phyloP scores from a whole-genome alignment of 106 monocot species.

The Phalaenopsis equestris region DNA sequence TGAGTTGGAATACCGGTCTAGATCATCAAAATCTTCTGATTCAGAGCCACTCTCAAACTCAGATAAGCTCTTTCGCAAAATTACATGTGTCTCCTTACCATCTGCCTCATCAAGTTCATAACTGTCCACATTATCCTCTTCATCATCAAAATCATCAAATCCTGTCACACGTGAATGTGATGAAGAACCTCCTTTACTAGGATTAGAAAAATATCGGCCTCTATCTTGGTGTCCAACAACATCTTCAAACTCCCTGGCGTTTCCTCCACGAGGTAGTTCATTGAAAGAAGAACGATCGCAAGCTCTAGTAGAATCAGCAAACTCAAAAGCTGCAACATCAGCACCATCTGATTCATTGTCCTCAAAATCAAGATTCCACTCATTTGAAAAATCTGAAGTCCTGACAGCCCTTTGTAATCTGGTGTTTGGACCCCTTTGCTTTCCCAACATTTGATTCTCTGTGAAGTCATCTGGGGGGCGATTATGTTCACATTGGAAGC shows the following conservation, averaged over 20 bases:
- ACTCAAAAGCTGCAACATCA: constrained; percentile 98
- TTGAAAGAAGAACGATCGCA: constrained; percentile 15
- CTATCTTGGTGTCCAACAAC: constrained; percentile 15
- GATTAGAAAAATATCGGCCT: constrained; percentile 23
- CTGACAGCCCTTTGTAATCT: constrained; percentile 24
- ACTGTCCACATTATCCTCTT: constrained; percentile 73
- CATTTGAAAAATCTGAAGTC: constrained; percentile 50
- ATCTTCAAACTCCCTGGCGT: constrained; percentile 15
- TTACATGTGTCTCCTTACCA: constrained; percentile 11
- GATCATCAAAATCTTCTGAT: constrained; percentile 43
- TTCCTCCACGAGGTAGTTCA: constrained; percentile 18
- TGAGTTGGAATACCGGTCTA: constrained; percentile 16
- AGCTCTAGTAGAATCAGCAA: constrained; percentile 61
- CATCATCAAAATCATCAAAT: constrained; percentile 99
- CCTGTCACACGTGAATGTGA: constrained; percentile 28
- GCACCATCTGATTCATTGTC: constrained; percentile 98
- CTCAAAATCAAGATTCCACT: constrained; percentile 99
- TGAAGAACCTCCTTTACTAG: constrained; percentile 12
- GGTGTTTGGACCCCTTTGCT: constrained; percentile 19
- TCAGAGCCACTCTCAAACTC: constrained; percentile 49
- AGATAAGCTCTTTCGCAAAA: constrained; percentile 38
- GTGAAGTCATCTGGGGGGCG: constrained; percentile 86
- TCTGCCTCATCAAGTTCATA: constrained; percentile 62
- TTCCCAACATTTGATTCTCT: constrained; percentile 37
- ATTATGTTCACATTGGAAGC: constrained; percentile 87